These are phyloP conservation scores for Hansenula lynferdii DNA, from an alignment of 1,139 yeast species.

Conservation along the genomic window DNA sequence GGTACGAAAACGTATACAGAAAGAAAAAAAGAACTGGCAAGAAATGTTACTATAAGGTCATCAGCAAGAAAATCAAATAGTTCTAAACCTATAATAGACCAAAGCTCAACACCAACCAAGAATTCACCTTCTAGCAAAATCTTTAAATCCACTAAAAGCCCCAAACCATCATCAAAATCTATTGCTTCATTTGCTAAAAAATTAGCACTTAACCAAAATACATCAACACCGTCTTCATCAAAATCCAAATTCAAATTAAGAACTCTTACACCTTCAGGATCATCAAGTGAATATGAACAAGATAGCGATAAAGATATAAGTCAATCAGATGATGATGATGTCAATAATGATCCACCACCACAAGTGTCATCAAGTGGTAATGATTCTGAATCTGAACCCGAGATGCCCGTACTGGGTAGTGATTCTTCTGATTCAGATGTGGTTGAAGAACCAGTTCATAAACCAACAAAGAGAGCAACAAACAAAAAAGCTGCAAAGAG, in stretches of 20 bases:
- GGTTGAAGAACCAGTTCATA: constrained; percentile 4
- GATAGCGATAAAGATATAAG: constrained; percentile 24
- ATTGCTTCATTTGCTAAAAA: constrained; percentile 11
- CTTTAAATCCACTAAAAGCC: constrained; percentile 5
- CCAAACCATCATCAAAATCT: constrained; percentile 5
- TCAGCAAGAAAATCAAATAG: constrained; percentile 4
- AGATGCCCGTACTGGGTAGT: constrained; percentile 7
- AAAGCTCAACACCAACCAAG: constrained; percentile 11
- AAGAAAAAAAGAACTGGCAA: constrained; percentile 15
- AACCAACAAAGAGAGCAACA: no score
- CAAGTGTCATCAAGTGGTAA: neutral
- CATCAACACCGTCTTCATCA: neutral
- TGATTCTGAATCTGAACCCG: constrained; percentile 2
- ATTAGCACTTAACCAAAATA: constrained; percentile 5
- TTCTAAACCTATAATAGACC: neutral
- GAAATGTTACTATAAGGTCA: constrained; percentile 19
- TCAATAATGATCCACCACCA: no score
- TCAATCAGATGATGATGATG: constrained; percentile 14
- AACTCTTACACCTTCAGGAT: neutral
- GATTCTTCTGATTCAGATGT: constrained; percentile 4
- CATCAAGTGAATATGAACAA: constrained; percentile 22
- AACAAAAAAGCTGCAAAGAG: neutral
- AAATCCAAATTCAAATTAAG: no score
- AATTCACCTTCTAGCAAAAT: constrained; percentile 8
- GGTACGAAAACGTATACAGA: constrained; percentile 6